Percentiles rank a stretch among this genome's conserved stretches.
Conservation (phyloP, 441 rosid species). For the Adansonia gregorii region DNA sequence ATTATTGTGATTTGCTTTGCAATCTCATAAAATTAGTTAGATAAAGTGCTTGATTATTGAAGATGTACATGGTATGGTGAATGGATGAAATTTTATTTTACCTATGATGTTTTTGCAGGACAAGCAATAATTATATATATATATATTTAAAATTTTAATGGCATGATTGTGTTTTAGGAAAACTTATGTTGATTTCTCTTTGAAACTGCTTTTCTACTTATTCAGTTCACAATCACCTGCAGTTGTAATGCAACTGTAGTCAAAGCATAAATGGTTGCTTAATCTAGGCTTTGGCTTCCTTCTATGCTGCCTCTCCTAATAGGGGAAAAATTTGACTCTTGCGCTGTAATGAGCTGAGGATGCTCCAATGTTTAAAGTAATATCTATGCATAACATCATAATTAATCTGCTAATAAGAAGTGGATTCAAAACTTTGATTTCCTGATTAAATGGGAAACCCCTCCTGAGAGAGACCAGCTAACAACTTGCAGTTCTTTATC, state of each 20-base stretch:
- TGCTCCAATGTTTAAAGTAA: neutral
- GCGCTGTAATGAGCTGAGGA: neutral
- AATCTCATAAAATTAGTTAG: neutral
- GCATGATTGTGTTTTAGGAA: neutral
- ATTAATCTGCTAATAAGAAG: conserved; percentile 6
- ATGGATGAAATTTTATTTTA: conserved; percentile 2
- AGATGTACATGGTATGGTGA: conserved; percentile 4
- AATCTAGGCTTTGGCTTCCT: conserved; percentile 13
- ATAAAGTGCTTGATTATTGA: neutral
- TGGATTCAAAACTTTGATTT: conserved; percentile 18
- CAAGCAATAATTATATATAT: neutral
- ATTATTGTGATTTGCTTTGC: conserved; percentile 18
- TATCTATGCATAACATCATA: neutral
- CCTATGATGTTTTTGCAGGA: neutral
- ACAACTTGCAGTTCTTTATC: conserved; percentile 24
- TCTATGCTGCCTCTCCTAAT: neutral
- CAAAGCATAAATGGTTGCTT: neutral
- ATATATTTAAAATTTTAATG: conserved; percentile 4
- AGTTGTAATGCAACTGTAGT: neutral
- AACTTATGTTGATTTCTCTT: conserved; percentile 8
- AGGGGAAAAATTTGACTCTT: conserved; percentile 13
- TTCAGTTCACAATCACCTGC: conserved; percentile 12
- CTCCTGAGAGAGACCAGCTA: conserved; percentile 30
- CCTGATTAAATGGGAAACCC: conserved; percentile 12
- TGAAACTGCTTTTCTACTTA: conserved; percentile 16